Evolutionary conservation across 139 green algal genomes (phyloP).

Genomic region (Picochlorum sp.): DNA sequence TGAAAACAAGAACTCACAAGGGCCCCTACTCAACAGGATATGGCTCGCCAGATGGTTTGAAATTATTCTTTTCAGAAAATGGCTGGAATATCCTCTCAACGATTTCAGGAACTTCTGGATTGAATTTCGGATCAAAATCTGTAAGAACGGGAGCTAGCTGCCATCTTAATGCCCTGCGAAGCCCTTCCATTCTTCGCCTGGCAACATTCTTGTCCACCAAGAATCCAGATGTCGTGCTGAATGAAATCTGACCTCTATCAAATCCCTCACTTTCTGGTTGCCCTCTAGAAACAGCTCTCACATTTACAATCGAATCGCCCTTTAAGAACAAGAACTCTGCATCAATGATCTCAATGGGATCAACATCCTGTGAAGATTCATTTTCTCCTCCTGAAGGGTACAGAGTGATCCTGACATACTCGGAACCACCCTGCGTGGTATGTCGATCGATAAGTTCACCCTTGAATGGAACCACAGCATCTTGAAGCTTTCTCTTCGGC

Average conservation of each 20-base stretch:
- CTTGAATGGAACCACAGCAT: slow-evolving; percentile 5
- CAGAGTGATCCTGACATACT: slow-evolving; percentile 37
- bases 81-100: slow-evolving; percentile 22
- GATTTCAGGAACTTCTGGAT: slow-evolving; percentile 18
- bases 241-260: slow-evolving; percentile 16
- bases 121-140: slow-evolving; percentile 41
- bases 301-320: slow-evolving; percentile 36
- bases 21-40: slow-evolving; percentile 9
- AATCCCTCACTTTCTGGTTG: neutral
- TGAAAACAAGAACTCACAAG: neutral
- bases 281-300: slow-evolving; percentile 24
- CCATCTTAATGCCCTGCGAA: slow-evolving; percentile 33
- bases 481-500: slow-evolving; percentile 14
- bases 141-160: slow-evolving; percentile 37
- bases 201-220: slow-evolving; percentile 37
- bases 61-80: slow-evolving; percentile 11
- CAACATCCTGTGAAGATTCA: slow-evolving; percentile 2
- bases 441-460: slow-evolving; percentile 22
- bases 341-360: slow-evolving; percentile 33
- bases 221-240: slow-evolving; percentile 25
- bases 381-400: slow-evolving; percentile 10
- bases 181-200: slow-evolving; percentile 20
- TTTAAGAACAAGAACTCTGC: slow-evolving; percentile 49
- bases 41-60: slow-evolving; percentile 9
- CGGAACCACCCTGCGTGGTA: slow-evolving; percentile 22